Conservation (phyloP, 768 basidiomycete genomes). For the Dioszegia aurantiaca region DNA sequence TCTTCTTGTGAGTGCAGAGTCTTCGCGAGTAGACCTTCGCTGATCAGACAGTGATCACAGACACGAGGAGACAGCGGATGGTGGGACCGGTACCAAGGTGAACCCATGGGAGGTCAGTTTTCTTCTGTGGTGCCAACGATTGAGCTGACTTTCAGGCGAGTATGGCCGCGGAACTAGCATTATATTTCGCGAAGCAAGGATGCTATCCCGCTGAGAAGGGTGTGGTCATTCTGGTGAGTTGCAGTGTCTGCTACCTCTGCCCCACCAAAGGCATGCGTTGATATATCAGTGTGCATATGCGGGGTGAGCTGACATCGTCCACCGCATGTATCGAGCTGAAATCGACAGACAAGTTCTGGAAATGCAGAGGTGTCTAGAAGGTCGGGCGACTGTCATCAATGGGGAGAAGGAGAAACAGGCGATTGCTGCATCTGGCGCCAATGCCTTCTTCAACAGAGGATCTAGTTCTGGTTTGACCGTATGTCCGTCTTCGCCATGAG, state of each 20-base stretch:
- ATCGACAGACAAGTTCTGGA: constrained; percentile 17
- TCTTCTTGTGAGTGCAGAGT: constrained; percentile 58
- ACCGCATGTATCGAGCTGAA: constrained; percentile 4
- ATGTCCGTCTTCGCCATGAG: not conserved
- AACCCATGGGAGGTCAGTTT: constrained; percentile 65
- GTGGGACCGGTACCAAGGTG: constrained; percentile 66
- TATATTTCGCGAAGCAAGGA: constrained; percentile 61
- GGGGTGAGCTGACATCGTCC: constrained; percentile 9
- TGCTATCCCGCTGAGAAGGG: constrained; percentile 57
- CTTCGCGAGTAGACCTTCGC: too few relatives aligned
- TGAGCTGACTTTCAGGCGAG: constrained; percentile 43
- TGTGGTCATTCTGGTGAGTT: constrained; percentile 57
- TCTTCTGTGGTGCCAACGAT: constrained; percentile 1
- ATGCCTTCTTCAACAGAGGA: not conserved
- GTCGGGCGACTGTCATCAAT: constrained; percentile 11
- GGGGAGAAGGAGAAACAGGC: constrained; percentile 20
- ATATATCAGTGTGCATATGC: constrained; percentile 21
- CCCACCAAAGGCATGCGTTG: too few relatives aligned
- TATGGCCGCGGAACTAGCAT: constrained; percentile 60
- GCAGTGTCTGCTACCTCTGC: too few relatives aligned
- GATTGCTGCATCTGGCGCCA: not conserved
- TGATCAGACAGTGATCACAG: constrained; percentile 54
- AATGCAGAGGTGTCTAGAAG: constrained; percentile 12
- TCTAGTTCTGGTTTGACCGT: not conserved
- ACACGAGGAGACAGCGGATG: constrained; percentile 62